Evolutionary conservation across 179 eudicot species (phyloP).

Genomic region (Nepenthes alata): DNA sequence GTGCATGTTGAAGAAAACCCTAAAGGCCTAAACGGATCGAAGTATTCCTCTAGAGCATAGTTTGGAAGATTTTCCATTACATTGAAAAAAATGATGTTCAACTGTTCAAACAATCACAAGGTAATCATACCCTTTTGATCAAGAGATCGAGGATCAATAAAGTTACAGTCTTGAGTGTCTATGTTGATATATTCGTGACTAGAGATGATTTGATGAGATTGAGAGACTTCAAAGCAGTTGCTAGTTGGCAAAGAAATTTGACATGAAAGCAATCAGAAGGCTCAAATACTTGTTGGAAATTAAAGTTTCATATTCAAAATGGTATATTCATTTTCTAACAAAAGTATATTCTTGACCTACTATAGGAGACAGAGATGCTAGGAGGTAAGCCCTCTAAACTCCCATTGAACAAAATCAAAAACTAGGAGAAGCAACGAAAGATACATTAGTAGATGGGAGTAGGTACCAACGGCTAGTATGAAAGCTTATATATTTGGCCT

Average conservation of each 20-base stretch:
- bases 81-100: not conserved
- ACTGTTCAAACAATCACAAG: not conserved
- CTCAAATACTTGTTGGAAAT: conserved; percentile 1
- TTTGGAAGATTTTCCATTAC: not conserved
- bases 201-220: not conserved
- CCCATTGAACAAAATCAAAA: not conserved
- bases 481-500: not conserved
- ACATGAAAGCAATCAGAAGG: not conserved
- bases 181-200: conserved; percentile 3
- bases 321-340: not conserved
- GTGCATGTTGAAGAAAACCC: not conserved
- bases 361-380: no score
- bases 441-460: not conserved
- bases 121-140: not conserved
- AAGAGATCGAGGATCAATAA: not conserved
- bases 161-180: not conserved
- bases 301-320: not conserved
- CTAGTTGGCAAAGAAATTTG: not conserved
- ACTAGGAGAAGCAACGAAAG: not conserved
- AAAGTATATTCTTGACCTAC: not conserved
- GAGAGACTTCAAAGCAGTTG: not conserved
- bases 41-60: not conserved
- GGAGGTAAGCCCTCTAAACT: not conserved
- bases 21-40: not conserved
- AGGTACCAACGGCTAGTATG: not conserved